Conservation (phyloP, 2,329 filamentous ascomycete genomes). For the Sporothrix humicola region DNA sequence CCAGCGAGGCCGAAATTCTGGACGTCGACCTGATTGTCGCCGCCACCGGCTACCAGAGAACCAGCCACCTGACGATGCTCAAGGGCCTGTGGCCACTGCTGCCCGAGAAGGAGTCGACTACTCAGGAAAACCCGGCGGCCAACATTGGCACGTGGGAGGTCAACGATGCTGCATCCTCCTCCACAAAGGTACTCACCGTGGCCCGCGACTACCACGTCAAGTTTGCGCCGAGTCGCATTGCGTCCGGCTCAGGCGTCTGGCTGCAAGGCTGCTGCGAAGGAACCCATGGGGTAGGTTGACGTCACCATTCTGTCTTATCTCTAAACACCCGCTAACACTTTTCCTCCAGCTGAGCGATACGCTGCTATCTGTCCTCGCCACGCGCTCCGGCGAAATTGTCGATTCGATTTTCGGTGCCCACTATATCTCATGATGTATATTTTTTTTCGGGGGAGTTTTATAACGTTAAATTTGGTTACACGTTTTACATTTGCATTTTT, state of each 20-base stretch:
- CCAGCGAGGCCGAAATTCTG: conserved; percentile 58
- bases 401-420: conserved; percentile 68
- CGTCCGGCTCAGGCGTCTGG: conserved; percentile 80
- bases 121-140: conserved; percentile 21
- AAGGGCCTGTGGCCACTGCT: conserved; percentile 69
- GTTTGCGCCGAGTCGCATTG: conserved; percentile 71
- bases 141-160: conserved; percentile 40
- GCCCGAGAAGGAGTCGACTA: conserved; percentile 55
- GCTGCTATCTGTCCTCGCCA: conserved; percentile 77
- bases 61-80: conserved; percentile 79
- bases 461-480: background rate
- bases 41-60: conserved; percentile 83
- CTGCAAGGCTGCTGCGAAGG: conserved; percentile 92
- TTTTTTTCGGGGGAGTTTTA: background rate
- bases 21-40: conserved; percentile 83
- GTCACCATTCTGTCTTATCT: conserved; percentile 14
- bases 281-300: conserved; percentile 78
- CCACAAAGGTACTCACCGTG: conserved; percentile 64
- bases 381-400: conserved; percentile 78
- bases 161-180: conserved; percentile 14
- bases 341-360: conserved; percentile 74
- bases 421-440: background rate
- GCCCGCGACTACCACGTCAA: conserved; percentile 78
- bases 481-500: background rate
- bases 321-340: conserved; percentile 23